phyloP scores from a whole-genome alignment of 768 basidiomycete species.

The Dentipellis fragilis region DNA sequence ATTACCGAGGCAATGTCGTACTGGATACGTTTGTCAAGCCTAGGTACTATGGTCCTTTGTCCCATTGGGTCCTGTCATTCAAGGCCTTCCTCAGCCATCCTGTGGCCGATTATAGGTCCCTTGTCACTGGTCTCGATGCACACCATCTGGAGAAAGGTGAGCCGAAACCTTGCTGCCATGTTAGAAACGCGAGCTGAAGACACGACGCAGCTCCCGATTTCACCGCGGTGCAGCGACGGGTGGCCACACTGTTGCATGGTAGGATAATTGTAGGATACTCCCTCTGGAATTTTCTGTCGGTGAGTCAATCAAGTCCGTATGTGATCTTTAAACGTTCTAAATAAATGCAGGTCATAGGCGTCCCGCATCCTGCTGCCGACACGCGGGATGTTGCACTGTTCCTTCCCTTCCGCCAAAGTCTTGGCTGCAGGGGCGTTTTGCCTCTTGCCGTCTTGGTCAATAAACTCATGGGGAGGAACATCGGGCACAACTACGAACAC shows the following conservation, averaged over 20 bases:
- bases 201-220: conserved; percentile 35
- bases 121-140: conserved; percentile 35
- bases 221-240: conserved; percentile 33
- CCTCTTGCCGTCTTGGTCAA: conserved; percentile 32
- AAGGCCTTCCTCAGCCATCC: conserved; percentile 25
- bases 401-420: conserved; percentile 36
- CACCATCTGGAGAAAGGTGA: conserved; percentile 32
- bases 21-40: conserved; percentile 44
- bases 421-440: conserved; percentile 21
- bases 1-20: conserved; percentile 35
- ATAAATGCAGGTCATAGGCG: conserved; percentile 32
- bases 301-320: conserved; percentile 8
- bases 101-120: conserved; percentile 36
- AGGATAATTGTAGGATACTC: conserved; percentile 49
- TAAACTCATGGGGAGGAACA: conserved; percentile 33
- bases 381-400: conserved; percentile 49
- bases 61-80: background rate
- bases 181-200: background rate
- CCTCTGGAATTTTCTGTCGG: conserved; percentile 45
- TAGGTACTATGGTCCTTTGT: conserved; percentile 25
- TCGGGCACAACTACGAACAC: conserved; percentile 34
- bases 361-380: conserved; percentile 39
- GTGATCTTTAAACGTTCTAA: conserved; percentile 1
- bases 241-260: conserved; percentile 30
- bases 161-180: background rate